Evolutionary conservation across 768 basidiomycete genomes (phyloP).

Genomic region (Leccinum pellstonianum): DNA sequence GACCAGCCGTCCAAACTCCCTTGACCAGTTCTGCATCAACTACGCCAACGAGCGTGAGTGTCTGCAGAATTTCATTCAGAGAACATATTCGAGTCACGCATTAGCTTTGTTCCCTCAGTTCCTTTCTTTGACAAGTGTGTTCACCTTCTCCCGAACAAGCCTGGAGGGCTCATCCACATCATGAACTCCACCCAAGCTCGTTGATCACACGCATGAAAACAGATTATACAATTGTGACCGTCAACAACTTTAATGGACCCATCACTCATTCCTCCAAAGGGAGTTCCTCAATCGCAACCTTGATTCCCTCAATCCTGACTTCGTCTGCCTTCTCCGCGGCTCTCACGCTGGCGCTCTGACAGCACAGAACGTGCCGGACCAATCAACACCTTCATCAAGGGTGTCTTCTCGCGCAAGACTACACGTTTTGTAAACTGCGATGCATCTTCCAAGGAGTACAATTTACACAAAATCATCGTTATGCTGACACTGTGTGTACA

Average conservation of each 20-base stretch:
- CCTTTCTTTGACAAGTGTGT: slow-evolving; percentile 92
- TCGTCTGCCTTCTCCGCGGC: slow-evolving; percentile 85
- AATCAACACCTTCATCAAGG: slow-evolving; percentile 78
- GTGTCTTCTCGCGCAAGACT: slow-evolving; percentile 82
- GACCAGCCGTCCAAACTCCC: slow-evolving; percentile 82
- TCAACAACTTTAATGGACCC: slow-evolving; percentile 89
- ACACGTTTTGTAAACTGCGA: slow-evolving; percentile 26
- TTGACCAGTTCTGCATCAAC: slow-evolving; percentile 96
- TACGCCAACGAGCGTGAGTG: slow-evolving; percentile 81
- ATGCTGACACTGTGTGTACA: background rate
- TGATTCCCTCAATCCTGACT: slow-evolving; percentile 90
- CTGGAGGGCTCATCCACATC: slow-evolving; percentile 92
- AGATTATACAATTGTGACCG: slow-evolving; percentile 88
- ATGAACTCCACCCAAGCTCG: slow-evolving; percentile 91
- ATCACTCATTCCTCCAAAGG: slow-evolving; percentile 90
- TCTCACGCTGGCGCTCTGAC: slow-evolving; percentile 34
- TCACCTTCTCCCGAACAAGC: slow-evolving; percentile 78
- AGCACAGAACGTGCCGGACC: slow-evolving; percentile 72
- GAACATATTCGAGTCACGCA: slow-evolving; percentile 74
- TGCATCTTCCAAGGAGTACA: background rate
- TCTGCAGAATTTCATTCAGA: slow-evolving; percentile 79
- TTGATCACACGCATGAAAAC: slow-evolving; percentile 80
- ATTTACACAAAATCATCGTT: background rate
- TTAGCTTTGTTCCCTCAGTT: slow-evolving; percentile 63
- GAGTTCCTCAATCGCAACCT: slow-evolving; percentile 83